Base-by-base conservation (phyloP, 169 alveolate species). In the Plasmodium falciparum region DNA sequence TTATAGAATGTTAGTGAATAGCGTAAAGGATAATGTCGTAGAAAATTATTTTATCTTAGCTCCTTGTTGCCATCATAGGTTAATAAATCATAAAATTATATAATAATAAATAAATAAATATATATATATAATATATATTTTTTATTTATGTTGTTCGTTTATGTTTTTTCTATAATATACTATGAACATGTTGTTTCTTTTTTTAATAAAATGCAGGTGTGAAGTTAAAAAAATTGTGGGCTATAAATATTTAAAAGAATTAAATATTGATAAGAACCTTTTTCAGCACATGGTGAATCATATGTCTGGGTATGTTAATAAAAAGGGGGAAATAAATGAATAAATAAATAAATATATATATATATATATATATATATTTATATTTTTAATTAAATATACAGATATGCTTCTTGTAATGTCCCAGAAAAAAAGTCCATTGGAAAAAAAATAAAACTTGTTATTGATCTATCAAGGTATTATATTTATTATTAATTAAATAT, bases 41-140 rank as follows among this genome's bases (percentile, higher is more conserved):
- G 70, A 76, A 12, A 76, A 76, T 76, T 76, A 58, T 12, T 76
- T 76, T 50, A 76, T 76, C 15, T 39, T 76, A 54, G 74, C 75
- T 15, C 66, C 75, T 12, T 76, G 89, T 43, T 76, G 75, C 15
- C 89, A 76, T 22, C 75, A 76, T n/a, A 76, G 47, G 89, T 76
- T 4, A 17, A 15, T 11, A 26, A 9, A n/a, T 4, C 12, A 13
- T 1, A 52, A 56, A 47, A 15, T 24, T 24, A 24, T 24, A 24
- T 24, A 24, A 24, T 24, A 24, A 24, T 24, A 24, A 24, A 24
- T 24, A 24, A 24, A 24, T 24, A 24, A 24, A 24, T 24, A 58
- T 2, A 26, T 12, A 22, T 11, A 29, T 43, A 11, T 12, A 39
- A 24, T 74, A 26, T 15, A 12, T 24, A 3, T n/a, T n/a, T n/a